phyloP scores from a whole-genome alignment of 495 filamentous ascomycete species.

The Bacidia gigantensis region DNA sequence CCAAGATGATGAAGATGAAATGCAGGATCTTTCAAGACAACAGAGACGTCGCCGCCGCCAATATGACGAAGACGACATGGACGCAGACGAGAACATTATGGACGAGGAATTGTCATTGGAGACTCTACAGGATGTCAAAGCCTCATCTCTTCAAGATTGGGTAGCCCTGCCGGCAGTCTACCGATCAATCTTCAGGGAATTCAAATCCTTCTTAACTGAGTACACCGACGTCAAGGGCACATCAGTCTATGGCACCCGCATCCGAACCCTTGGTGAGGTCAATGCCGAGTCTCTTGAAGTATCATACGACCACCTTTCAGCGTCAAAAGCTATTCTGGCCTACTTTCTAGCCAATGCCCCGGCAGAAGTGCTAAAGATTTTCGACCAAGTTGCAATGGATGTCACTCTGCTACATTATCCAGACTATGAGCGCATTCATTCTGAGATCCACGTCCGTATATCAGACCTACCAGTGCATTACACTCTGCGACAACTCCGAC shows the following conservation, averaged over 20 bases:
- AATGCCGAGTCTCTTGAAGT: constrained; percentile 95
- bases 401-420: constrained; percentile 91
- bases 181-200: constrained; percentile 85
- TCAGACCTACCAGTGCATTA: constrained; percentile 87
- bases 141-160: constrained; percentile 86
- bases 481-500: constrained; percentile 91
- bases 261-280: constrained; percentile 84
- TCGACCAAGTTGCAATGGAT: constrained; percentile 94
- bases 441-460: constrained; percentile 96
- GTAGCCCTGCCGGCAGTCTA: constrained; percentile 80
- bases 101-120: constrained; percentile 88
- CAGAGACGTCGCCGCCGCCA: constrained; percentile 64
- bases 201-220: constrained; percentile 93
- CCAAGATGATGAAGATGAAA: constrained; percentile 66
- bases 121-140: constrained; percentile 85
- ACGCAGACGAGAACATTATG: constrained; percentile 85
- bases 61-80: constrained; percentile 87
- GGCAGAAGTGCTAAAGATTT: constrained; percentile 83
- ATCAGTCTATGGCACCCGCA: constrained; percentile 88
- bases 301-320: constrained; percentile 80
- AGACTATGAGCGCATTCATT: constrained; percentile 93
- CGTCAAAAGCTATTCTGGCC: constrained; percentile 87
- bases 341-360: constrained; percentile 97
- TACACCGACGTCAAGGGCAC: constrained; percentile 76
- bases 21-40: constrained; percentile 70